Conservation (phyloP, 805 yeast species). For the Nakazawaea holstii region DNA sequence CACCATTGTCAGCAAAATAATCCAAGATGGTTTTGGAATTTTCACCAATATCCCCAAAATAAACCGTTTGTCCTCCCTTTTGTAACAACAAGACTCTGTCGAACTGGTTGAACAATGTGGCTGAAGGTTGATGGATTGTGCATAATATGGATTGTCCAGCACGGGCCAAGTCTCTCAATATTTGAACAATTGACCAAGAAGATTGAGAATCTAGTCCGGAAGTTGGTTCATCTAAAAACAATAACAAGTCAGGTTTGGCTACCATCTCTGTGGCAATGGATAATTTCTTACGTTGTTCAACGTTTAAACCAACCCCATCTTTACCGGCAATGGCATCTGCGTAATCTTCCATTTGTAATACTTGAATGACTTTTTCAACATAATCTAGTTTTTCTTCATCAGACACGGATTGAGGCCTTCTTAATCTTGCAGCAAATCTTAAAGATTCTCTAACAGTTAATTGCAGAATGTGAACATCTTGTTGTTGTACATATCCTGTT, state of each 20-base stretch:
- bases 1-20: conserved; percentile 51
- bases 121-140: conserved; percentile 51
- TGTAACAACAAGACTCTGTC: conserved; percentile 38
- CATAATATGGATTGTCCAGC: conserved; percentile 56
- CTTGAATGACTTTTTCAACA: conserved; percentile 34
- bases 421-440: conserved; percentile 41
- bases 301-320: conserved; percentile 44
- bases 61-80: conserved; percentile 49
- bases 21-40: conserved; percentile 35
- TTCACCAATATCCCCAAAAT: conserved; percentile 49
- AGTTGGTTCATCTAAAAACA: conserved; percentile 57
- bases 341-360: conserved; percentile 36
- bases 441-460: conserved; percentile 48
- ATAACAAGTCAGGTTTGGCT: conserved; percentile 46
- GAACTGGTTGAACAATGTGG: conserved; percentile 36
- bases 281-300: conserved; percentile 48
- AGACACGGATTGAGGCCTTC: conserved; percentile 36
- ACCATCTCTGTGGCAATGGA: conserved; percentile 53
- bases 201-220: conserved; percentile 57
- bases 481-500: conserved; percentile 55
- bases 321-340: conserved; percentile 48
- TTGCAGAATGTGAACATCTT: conserved; percentile 44
- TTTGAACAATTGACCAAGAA: conserved; percentile 53
- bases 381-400: conserved; percentile 37
- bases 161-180: conserved; percentile 41